A percentile compares a stretch with the other conserved stretches of the same genome.
phyloP scores from a whole-genome alignment of 768 basidiomycete genomes.

The Kwoniella dendrophila region DNA sequence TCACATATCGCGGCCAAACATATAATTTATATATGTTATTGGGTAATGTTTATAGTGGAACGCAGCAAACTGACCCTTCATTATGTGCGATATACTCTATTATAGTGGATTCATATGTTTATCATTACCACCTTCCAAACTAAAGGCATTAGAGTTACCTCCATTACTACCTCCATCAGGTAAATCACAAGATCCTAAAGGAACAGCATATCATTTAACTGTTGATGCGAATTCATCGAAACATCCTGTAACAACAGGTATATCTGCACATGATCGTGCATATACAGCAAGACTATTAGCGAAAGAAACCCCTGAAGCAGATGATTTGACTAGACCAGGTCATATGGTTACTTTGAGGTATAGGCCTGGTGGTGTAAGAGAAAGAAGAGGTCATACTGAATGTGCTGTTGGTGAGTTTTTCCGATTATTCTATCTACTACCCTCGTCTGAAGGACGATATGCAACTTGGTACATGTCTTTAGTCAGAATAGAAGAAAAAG shows the following conservation, averaged over 20 bases:
- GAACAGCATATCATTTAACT: slow-evolving; percentile 93
- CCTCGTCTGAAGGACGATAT: too few relatives aligned
- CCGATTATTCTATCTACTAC: not conserved
- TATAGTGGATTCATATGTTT: slow-evolving; percentile 91
- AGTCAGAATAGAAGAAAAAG: too few relatives aligned
- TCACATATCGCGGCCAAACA: not conserved
- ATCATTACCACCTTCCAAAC: slow-evolving; percentile 72
- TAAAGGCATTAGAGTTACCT: slow-evolving; percentile 76
- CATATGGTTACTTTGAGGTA: slow-evolving; percentile 94
- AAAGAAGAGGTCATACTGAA: slow-evolving; percentile 93
- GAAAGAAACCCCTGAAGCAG: slow-evolving; percentile 59
- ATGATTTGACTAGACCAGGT: slow-evolving; percentile 87
- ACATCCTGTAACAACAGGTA: slow-evolving; percentile 81
- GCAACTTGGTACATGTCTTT: too few relatives aligned
- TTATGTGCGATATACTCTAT: not conserved
- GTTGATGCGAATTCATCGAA: slow-evolving; percentile 73
- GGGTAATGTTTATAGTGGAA: too few relatives aligned
- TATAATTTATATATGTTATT: too few relatives aligned
- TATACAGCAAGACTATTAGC: slow-evolving; percentile 84
- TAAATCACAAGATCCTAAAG: slow-evolving; percentile 73
- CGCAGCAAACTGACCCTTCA: not conserved
- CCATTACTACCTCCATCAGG: slow-evolving; percentile 55
- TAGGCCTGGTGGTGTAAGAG: slow-evolving; percentile 77
- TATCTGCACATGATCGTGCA: slow-evolving; percentile 92
- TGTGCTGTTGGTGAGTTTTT: slow-evolving; percentile 65